Base-by-base conservation (phyloP, 192 early-diverging fungal genomes). In the Backusella westeae region DNA sequence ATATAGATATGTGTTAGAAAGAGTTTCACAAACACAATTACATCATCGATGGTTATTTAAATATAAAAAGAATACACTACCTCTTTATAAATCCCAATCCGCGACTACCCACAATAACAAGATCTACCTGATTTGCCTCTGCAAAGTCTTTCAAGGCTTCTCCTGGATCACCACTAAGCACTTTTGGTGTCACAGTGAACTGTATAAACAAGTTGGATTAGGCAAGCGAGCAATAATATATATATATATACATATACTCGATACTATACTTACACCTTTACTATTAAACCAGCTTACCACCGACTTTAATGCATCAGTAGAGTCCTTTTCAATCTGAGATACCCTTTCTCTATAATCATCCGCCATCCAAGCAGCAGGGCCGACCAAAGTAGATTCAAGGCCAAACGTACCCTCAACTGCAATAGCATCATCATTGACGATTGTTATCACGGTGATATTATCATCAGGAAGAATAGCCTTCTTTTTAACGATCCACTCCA, bases 11-110 rank as follows among this genome's bases (percentile, higher is more conserved):
- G 38, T 19, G 6, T 49, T 49, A 49, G 26, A 10, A 63, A 63
- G 10, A 2, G 56, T 63, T 63, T 63, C 56, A 63, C 56, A 63
- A 63, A 29, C 26, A 29, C 23, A 4, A 63, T 29, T 63, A 23
- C 23, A 63, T 63, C 29, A 71, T 46, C 42, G 23, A 44, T 23
- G 17, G 15, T 29, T 19, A 2, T 2, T 44, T 8, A 44, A 12
- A 8, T 44, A 29, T 23, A 41, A 19, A 41, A 10, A 32, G 0
- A 7, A 49, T 34, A 32, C 19, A 6, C 32, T 72, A 78, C 77
- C 77, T 72, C 38, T 78, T 78, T 7, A 78, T 34, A 32, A 72
- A 78, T 19, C 77, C 77, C 15, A 78, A 59, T 44, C 77, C 77
- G 12, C 77, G 56, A n/a, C 66, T 72, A 3, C 77, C 77, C 1